A percentile compares a stretch with the other conserved stretches of the same genome.
These are phyloP conservation scores for Quaeritorhiza haematococci DNA, from an alignment of 371 early-diverging fungal genomes.

Conservation along the genomic window DNA sequence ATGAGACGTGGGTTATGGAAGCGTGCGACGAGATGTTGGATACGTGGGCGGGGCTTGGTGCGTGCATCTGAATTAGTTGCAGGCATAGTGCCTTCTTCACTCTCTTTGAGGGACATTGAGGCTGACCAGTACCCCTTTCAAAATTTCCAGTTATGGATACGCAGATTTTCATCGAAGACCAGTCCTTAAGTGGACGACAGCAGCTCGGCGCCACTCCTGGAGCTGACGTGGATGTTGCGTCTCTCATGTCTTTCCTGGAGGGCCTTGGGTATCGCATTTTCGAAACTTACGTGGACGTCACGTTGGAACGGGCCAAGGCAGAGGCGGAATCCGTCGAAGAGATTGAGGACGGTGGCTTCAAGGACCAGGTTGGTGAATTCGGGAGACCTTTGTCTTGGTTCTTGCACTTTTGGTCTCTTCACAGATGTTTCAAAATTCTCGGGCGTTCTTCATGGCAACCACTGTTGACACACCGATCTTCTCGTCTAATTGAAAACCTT, in stretches of 20 bases:
- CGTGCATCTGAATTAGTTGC: constrained; percentile 7
- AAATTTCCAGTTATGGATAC: constrained; percentile 11
- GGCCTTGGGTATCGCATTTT: constrained; percentile 55
- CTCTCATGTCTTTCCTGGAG: constrained; percentile 47
- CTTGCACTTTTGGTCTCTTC: too few species aligned
- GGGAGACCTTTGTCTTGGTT: too few species aligned
- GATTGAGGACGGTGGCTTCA: constrained; percentile 54
- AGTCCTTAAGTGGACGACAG: background rate
- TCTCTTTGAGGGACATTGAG: too few species aligned
- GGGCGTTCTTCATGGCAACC: too few species aligned
- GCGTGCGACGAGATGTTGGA: constrained; percentile 66
- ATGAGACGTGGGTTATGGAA: constrained; percentile 56
- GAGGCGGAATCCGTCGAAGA: constrained; percentile 51
- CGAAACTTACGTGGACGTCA: constrained; percentile 60
- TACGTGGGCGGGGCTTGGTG: constrained; percentile 65
- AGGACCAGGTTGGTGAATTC: constrained; percentile 50
- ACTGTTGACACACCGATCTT: too few species aligned
- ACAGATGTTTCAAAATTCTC: too few species aligned
- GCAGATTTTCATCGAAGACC: constrained; percentile 7
- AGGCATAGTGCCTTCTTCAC: too few species aligned
- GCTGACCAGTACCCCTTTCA: too few species aligned
- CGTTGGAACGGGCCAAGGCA: constrained; percentile 55
- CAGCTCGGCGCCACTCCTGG: constrained; percentile 10
- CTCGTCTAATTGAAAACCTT: too few species aligned
- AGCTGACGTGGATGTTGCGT: constrained; percentile 16